Conservation (phyloP, 768 basidiomycete genomes). For the Boletus insuetus region DNA sequence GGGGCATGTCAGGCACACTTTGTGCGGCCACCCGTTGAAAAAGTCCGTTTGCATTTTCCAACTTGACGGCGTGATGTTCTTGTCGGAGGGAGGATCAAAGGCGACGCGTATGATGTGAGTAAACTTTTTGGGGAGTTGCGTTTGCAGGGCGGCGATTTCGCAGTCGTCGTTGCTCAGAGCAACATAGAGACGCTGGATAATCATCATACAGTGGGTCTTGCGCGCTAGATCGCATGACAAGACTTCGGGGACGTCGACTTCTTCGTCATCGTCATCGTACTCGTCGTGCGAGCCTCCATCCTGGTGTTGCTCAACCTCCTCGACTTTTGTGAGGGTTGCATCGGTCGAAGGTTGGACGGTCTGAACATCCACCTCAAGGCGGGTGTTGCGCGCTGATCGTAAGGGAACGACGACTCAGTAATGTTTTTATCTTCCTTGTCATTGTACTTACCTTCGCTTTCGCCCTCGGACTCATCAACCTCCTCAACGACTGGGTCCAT, state of each 20-base stretch:
- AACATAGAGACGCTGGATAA: not conserved
- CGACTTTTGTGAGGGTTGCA: not conserved
- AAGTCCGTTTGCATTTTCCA: not conserved
- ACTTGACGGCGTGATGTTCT: not conserved
- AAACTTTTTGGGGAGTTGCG: not conserved
- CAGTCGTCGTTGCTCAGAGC: conserved; percentile 6
- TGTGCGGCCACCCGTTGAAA: not conserved
- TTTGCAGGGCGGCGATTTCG: conserved; percentile 2
- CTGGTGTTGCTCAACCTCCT: not conserved
- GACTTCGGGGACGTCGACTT: not conserved
- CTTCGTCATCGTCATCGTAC: too few species aligned
- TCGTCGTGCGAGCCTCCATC: not conserved
- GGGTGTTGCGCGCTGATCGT: not conserved
- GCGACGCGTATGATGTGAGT: not conserved
- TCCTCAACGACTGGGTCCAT: not conserved
- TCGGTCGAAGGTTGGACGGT: not conserved
- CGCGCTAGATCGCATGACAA: not conserved
- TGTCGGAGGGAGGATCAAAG: too few species aligned
- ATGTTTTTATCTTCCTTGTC: too few species aligned
- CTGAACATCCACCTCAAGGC: not conserved
- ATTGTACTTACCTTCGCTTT: not conserved
- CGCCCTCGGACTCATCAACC: not conserved
- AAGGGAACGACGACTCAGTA: not conserved
- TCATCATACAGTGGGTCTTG: not conserved
- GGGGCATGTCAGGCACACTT: conserved; percentile 2